Conservation (phyloP, 768 basidiomycete species). For the Lentinula lateritia region DNA sequence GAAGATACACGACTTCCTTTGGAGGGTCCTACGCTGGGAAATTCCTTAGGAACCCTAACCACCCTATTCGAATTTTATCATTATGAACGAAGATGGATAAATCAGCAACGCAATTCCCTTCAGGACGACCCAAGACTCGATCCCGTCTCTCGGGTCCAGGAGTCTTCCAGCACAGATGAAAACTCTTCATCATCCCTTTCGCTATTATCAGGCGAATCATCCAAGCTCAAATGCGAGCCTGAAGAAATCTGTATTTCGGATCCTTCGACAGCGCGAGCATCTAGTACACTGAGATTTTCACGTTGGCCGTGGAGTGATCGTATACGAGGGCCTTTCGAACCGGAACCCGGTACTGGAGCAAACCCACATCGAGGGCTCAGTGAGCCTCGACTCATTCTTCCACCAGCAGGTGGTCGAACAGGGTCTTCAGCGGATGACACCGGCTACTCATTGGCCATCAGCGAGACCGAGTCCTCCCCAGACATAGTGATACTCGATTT, state of each 20-base stretch:
- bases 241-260: neutral
- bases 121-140: slow-evolving; percentile 36
- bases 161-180: neutral
- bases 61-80: slow-evolving; percentile 64
- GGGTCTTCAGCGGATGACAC: neutral
- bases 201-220: neutral
- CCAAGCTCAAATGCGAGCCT: neutral
- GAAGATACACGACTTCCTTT: slow-evolving; percentile 13
- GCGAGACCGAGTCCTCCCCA: neutral
- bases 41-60: slow-evolving; percentile 56
- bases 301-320: neutral
- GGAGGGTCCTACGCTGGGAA: slow-evolving; percentile 30
- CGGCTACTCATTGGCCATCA: slow-evolving; percentile 22
- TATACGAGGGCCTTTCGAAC: neutral
- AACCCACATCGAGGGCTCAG: slow-evolving; percentile 8
- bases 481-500: slow-evolving; percentile 54
- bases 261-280: neutral
- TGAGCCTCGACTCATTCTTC: slow-evolving; percentile 16
- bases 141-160: slow-evolving; percentile 7
- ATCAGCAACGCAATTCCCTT: slow-evolving; percentile 56
- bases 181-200: neutral
- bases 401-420: neutral
- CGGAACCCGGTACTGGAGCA: neutral
- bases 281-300: neutral
- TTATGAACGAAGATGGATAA: slow-evolving; percentile 67